Conservation (phyloP, 352 stramenopile genomes). For the Pythium chondricola region DNA sequence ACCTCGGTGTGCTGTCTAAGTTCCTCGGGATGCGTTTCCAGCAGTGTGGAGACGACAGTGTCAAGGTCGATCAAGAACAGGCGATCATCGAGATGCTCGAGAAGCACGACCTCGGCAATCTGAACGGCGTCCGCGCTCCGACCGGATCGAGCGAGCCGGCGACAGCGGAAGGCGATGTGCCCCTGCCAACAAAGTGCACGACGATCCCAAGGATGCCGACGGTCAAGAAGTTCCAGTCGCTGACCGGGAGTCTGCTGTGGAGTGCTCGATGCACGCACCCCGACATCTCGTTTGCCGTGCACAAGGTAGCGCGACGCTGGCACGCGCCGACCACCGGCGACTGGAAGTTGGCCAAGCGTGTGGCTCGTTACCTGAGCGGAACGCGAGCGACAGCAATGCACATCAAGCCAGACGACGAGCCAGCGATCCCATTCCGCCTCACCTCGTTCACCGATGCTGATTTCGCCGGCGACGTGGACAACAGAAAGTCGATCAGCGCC, state of each 20-base stretch:
- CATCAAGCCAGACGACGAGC: neutral
- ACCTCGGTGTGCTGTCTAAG: slow-evolving; percentile 16
- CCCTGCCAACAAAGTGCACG: slow-evolving; percentile 1
- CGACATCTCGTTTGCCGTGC: slow-evolving; percentile 22
- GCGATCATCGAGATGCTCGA: slow-evolving; percentile 16
- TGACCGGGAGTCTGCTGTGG: slow-evolving; percentile 30
- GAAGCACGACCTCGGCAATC: slow-evolving; percentile 11
- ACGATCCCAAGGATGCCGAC: slow-evolving; percentile 8
- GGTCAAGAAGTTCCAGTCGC: slow-evolving; percentile 23
- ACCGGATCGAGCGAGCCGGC: slow-evolving; percentile 1
- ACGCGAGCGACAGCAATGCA: slow-evolving; percentile 7
- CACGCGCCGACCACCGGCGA: slow-evolving; percentile 12
- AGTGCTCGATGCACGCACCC: slow-evolving; percentile 16
- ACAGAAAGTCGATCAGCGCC: slow-evolving; percentile 18
- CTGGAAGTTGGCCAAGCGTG: slow-evolving; percentile 15
- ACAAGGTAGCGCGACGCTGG: slow-evolving; percentile 9
- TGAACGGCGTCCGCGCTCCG: slow-evolving; percentile 12
- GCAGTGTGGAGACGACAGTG: slow-evolving; percentile 3
- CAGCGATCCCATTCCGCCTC: neutral
- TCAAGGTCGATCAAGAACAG: slow-evolving; percentile 17
- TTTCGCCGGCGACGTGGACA: slow-evolving; percentile 15
- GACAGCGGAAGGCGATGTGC: neutral
- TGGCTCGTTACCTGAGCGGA: slow-evolving; percentile 19
- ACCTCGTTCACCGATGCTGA: slow-evolving; percentile 14
- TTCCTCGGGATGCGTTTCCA: slow-evolving; percentile 24